Evolutionary conservation across 2,329 filamentous ascomycete genomes (phyloP).

Genomic region (Fusarium brevicatenulatum): DNA sequence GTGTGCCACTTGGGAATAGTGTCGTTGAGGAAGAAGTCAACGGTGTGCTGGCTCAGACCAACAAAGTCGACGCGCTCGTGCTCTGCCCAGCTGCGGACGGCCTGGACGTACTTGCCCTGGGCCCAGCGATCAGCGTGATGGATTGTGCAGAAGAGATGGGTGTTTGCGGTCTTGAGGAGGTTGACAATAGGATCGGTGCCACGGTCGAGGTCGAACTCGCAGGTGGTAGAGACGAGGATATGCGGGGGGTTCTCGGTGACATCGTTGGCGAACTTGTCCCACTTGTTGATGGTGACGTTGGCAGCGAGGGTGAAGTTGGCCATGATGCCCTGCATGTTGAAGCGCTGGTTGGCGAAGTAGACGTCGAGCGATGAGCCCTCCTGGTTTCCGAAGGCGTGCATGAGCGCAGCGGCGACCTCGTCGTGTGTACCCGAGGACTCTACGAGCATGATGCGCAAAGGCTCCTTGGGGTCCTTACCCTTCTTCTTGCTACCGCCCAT

Average conservation of each 20-base stretch:
- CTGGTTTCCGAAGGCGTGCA: conserved; percentile 42
- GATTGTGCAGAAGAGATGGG: conserved; percentile 43
- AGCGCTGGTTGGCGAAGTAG: conserved; percentile 42
- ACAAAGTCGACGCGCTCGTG: conserved; percentile 41
- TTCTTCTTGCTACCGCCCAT: conserved; percentile 19
- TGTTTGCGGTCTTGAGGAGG: conserved; percentile 34
- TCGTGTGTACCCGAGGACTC: conserved; percentile 45
- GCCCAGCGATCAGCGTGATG: conserved; percentile 45
- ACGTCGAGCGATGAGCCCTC: conserved; percentile 34
- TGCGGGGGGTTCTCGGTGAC: conserved; percentile 32
- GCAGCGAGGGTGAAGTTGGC: conserved; percentile 40
- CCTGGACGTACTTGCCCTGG: conserved; percentile 34
- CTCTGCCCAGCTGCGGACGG: conserved; percentile 33
- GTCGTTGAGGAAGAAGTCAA: conserved; percentile 38
- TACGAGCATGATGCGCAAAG: conserved; percentile 41
- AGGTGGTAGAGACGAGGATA: conserved; percentile 45
- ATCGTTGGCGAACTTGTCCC: conserved; percentile 26
- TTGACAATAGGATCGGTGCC: conserved; percentile 28
- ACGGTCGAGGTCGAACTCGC: conserved; percentile 42
- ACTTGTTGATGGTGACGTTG: conserved; percentile 27
- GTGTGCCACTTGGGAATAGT: conserved; percentile 37
- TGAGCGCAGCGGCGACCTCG: conserved; percentile 42
- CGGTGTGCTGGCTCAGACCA: conserved; percentile 43
- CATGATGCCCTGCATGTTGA: conserved; percentile 43
- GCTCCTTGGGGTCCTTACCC: conserved; percentile 21